Base-by-base conservation (phyloP, 1,284 basidiomycete genomes). In the Fistulinella cinereoalba region DNA sequence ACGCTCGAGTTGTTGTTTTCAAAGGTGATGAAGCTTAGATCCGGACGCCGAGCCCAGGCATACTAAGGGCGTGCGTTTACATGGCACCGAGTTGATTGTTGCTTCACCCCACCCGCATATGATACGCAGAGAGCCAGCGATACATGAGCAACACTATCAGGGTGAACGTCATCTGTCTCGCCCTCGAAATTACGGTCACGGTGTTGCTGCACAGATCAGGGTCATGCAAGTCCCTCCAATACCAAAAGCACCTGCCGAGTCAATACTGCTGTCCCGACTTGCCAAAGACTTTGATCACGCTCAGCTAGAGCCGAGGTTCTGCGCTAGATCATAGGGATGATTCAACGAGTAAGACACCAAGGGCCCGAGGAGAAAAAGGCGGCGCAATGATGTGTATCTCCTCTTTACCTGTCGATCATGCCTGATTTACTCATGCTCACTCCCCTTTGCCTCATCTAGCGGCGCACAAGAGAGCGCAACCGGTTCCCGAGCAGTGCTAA, bases 211-310 rank as follows among this genome's bases (percentile, higher is more conserved):
- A 0, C 93, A 97, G 61, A 95, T 92, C 46, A 83, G 81, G 51
- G 92, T 99, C 67, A 88, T 95, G 68, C 94, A 97, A 65, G n/a
- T 84, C 82, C 46, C 73, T 99, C 12, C 93, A 96, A 51, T 97
- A 96, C 68, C 92, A 87, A 59, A 96, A 99, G 59, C 95, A 98
- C 64, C 80, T 97, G 23, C 83, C 90, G 95, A 98, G 61, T 85
- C 89, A 0, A 91, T 97, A 56, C 84, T 92, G 29, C 77, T 98
- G 8, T 77, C 81, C 24, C 72, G 88, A 36, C 77, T 98, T 37
- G 80, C 86, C 15, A 85, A 85, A 55, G 89, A 97, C 47, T 98
- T 89, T 60, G 94, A 97, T 67, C 84, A 94, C 56, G 74, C 84
- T 4, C 91, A 95, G 62, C 78, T 98, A 89, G 86, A 0, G 95